Evolutionary conservation across 306 rosid species (phyloP), one percentile per base, ranked within the genome.

Genomic region (Dryas alaskensis): DNA sequence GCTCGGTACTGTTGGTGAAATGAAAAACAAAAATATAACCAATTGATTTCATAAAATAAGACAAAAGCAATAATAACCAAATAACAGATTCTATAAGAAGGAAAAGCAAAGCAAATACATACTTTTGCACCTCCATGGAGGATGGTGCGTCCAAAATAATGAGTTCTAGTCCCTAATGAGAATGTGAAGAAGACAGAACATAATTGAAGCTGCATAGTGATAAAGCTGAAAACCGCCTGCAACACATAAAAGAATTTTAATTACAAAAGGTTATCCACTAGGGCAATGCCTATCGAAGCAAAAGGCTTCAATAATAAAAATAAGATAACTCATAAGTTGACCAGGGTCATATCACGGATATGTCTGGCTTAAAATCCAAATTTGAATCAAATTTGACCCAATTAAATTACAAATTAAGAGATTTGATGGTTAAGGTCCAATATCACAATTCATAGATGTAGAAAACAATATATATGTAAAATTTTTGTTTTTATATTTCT

Each of bases 81-180:
- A 31, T 31, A 62, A 31, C 2, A 19, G 43, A 55, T 7, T 46
- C 10, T 13, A 46, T 46, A 55, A 45, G 39, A 74, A 55, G 27
- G 7, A 48, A 7, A 55, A 55, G 12, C 8, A 52, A 59, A 37
- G 3, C 44, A 65, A 79, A 19, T 4, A 52, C 92, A 48, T 85
- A 90, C 98, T 75, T 93, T 93, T 73, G 98, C 98, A 71, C 98
- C 98, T 65, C 98, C 98, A 61, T 93, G 98, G 73, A 93, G 97
- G 82, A 93, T 83, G 7, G 98, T 93, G 47, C 98, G 93, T 51
- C 98, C 98, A 86, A 93, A 93, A 85, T 91, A 93, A 80, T 93
- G 98, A 83, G 98, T 91, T 86, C 87, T 87, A 67, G 98, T 93
- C 71, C 98, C 98, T 76, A 93, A 79, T 7, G 98, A 93, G 85